phyloP scores from a whole-genome alignment of 2,329 filamentous ascomycete species.

The Microdochium trichocladiopsis region DNA sequence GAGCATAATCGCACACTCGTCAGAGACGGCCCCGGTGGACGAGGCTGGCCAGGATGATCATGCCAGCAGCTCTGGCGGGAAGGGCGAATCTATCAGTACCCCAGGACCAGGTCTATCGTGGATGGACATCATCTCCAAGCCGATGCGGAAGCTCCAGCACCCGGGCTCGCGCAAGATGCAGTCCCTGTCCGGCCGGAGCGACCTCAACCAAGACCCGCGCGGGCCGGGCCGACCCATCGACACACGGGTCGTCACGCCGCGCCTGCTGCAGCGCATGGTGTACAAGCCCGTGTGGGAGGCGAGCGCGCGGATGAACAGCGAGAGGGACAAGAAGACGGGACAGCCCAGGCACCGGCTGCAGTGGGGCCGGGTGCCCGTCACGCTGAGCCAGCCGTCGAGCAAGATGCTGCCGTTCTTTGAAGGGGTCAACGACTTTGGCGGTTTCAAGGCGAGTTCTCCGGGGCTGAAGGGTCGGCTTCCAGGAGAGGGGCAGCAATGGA shows the following conservation, averaged over 20 bases:
- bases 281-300: constrained; percentile 26
- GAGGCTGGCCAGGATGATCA: too few relatives aligned
- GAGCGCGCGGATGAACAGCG: background rate
- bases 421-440: background rate
- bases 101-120: constrained; percentile 23
- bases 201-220: constrained; percentile 25
- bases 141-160: constrained; percentile 30
- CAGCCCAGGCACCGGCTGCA: too few relatives aligned
- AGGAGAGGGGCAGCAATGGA: background rate
- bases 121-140: constrained; percentile 30
- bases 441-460: background rate
- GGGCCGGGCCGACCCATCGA: constrained; percentile 22
- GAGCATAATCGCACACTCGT: background rate
- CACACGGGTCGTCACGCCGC: constrained; percentile 24
- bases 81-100: constrained; percentile 13
- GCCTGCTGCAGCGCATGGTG: constrained; percentile 36
- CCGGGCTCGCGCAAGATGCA: constrained; percentile 23
- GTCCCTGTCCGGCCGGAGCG: constrained; percentile 22
- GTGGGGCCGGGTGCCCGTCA: background rate
- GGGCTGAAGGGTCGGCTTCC: background rate
- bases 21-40: background rate
- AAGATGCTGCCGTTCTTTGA: background rate
- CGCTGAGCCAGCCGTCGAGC: background rate
- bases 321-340: too few relatives aligned
- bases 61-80: background rate